phyloP scores from a whole-genome alignment of 495 filamentous ascomycete species.

The Bacidia gigantensis region DNA sequence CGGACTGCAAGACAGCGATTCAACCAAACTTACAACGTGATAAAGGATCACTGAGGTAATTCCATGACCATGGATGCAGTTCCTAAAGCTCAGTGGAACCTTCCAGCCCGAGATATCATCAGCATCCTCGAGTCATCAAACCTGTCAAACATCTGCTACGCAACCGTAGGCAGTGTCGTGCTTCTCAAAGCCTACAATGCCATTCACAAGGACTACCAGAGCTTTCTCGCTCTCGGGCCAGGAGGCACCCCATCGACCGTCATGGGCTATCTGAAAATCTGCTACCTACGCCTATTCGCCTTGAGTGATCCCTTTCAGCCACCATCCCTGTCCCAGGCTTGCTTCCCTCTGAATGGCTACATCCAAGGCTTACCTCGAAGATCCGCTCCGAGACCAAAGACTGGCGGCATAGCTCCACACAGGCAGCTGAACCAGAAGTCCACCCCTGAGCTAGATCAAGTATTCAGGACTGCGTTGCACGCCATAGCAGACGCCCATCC shows the following conservation, averaged over 20 bases:
- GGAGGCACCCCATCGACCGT: slow-evolving; percentile 68
- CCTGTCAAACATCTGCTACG: slow-evolving; percentile 26
- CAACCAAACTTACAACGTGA: no score
- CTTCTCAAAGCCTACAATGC: slow-evolving; percentile 37
- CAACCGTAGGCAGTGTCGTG: slow-evolving; percentile 31
- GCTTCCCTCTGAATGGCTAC: slow-evolving; percentile 32
- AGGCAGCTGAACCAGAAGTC: slow-evolving; percentile 57
- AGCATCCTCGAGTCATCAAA: slow-evolving; percentile 27
- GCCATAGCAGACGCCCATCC: slow-evolving; percentile 34
- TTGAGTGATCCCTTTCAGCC: slow-evolving; percentile 26
- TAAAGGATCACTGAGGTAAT: no score
- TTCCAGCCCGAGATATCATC: background rate
- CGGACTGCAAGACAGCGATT: no score
- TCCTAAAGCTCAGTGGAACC: background rate
- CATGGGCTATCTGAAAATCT: slow-evolving; percentile 56
- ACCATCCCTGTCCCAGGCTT: slow-evolving; percentile 20
- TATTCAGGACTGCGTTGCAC: slow-evolving; percentile 36
- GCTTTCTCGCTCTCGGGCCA: slow-evolving; percentile 64
- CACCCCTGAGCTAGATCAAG: slow-evolving; percentile 34
- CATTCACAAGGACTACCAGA: slow-evolving; percentile 60
- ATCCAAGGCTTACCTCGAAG: slow-evolving; percentile 45
- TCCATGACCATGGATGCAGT: background rate
- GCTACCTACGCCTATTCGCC: slow-evolving; percentile 37
- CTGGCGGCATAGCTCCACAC: slow-evolving; percentile 67
- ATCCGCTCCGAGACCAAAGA: slow-evolving; percentile 44